These are phyloP conservation scores for Phytophthora chlamydospora DNA, from an alignment of 352 stramenopile species.

Conservation along the genomic window DNA sequence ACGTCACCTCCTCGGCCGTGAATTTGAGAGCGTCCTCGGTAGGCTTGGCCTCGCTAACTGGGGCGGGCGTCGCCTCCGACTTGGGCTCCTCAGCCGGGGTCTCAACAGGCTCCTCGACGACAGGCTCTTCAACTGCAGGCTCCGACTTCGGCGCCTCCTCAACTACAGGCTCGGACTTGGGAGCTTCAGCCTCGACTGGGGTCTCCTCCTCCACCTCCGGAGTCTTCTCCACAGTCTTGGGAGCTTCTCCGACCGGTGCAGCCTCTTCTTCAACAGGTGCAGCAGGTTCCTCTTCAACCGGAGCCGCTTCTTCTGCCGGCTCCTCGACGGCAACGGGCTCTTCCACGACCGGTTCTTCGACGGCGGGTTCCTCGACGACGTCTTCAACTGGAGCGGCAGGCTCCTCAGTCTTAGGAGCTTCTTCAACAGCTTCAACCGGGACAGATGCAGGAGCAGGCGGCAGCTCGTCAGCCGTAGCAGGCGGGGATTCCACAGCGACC, in stretches of 20 bases:
- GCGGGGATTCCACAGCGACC: constrained; percentile 8
- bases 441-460: constrained; percentile 19
- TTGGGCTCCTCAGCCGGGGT: constrained; percentile 8
- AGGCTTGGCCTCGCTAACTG: constrained; percentile 20
- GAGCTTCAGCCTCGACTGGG: constrained; percentile 4
- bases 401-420: constrained; percentile 18
- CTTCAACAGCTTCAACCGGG: constrained; percentile 12
- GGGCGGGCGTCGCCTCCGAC: constrained; percentile 13
- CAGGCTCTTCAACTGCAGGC: too few relatives aligned
- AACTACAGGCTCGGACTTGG: constrained; percentile 1
- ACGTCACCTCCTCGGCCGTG: constrained; percentile 25
- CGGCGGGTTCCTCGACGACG: constrained; percentile 7
- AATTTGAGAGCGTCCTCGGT: constrained; percentile 7
- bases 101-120: constrained; percentile 4
- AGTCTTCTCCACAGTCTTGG: constrained; percentile 3
- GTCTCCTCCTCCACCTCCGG: constrained; percentile 8
- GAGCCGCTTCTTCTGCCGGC: constrained; percentile 2
- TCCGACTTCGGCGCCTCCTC: constrained; percentile 5
- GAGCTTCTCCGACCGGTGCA: constrained; percentile 20
- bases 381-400: constrained; percentile 13
- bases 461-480: constrained; percentile 13
- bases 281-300: too few relatives aligned
- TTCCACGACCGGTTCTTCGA: constrained; percentile 7
- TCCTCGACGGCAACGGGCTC: constrained; percentile 6
- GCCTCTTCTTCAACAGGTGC: constrained; percentile 12